Evolutionary conservation across 2,329 filamentous ascomycete genomes (phyloP).

Genomic region (Colletotrichum sp.): DNA sequence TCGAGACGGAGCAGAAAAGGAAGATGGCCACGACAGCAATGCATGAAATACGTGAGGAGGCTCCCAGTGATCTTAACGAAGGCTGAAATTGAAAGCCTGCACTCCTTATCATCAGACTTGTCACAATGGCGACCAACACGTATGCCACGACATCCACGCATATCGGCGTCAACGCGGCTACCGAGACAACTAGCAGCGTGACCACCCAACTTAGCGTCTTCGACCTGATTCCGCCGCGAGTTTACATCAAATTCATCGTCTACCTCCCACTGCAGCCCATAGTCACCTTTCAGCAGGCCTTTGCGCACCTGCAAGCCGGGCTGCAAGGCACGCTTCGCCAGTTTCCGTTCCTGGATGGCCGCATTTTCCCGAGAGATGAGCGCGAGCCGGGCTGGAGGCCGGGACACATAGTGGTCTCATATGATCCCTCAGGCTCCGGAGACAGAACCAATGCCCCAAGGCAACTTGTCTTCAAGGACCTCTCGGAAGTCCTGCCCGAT

Average conservation of each 20-base stretch:
- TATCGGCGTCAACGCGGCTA: neutral
- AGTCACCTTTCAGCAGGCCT: constrained; percentile 30
- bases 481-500: constrained; percentile 27
- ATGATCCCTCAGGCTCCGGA: constrained; percentile 14
- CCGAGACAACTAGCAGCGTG: neutral
- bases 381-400: constrained; percentile 30
- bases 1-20: no score
- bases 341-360: constrained; percentile 40
- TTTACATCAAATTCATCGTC: constrained; percentile 21
- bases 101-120: neutral
- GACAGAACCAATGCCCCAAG: neutral
- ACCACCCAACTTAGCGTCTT: neutral
- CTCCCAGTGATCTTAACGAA: neutral
- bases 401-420: constrained; percentile 26
- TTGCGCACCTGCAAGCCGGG: constrained; percentile 35
- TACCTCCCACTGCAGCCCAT: constrained; percentile 36
- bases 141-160: neutral
- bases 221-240: neutral
- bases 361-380: constrained; percentile 33
- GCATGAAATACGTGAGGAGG: no score
- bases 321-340: constrained; percentile 36
- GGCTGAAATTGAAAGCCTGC: neutral
- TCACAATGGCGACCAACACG: neutral
- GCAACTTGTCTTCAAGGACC: constrained; percentile 29
- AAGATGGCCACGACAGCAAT: no score